These are phyloP conservation scores for Xenoacremonium recifei DNA, from an alignment of 2,329 filamentous ascomycete species.

Conservation along the genomic window DNA sequence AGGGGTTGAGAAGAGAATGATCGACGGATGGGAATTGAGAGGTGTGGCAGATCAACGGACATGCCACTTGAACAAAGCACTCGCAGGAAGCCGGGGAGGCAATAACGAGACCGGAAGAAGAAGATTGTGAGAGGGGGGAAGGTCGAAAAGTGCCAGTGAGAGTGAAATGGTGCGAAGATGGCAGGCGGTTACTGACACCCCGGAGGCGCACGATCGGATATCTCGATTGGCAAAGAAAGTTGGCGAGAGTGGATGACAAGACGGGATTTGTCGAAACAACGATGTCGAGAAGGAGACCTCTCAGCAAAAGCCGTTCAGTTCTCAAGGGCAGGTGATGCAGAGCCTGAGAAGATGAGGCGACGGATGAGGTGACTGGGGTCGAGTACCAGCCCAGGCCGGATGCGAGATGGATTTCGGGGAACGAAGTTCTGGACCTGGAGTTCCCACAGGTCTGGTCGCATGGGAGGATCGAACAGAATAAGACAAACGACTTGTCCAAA, in stretches of 20 bases:
- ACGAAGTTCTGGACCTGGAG: conserved; percentile 23
- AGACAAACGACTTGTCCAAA: too few relatives aligned
- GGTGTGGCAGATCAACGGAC: conserved; percentile 12
- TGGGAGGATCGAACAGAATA: conserved; percentile 11
- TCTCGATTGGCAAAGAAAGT: conserved; percentile 21
- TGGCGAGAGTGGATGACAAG: conserved; percentile 13
- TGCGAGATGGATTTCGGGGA: conserved; percentile 14
- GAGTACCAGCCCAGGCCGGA: conserved; percentile 13
- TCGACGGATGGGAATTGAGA: conserved; percentile 9
- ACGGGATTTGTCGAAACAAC: conserved; percentile 18
- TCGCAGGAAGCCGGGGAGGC: conserved; percentile 10
- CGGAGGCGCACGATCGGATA: conserved; percentile 20
- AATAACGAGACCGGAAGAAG: too few relatives aligned
- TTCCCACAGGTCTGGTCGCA: conserved; percentile 17
- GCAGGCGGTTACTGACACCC: conserved; percentile 16
- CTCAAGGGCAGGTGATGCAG: conserved; percentile 21
- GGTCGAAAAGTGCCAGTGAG: conserved; percentile 11
- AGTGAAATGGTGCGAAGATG: not conserved
- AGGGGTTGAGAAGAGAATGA: conserved; percentile 10
- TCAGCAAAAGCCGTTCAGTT: conserved; percentile 11
- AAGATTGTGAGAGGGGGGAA: conserved; percentile 10
- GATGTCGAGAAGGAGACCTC: conserved; percentile 7
- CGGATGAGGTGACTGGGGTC: conserved; percentile 22
- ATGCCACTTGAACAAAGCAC: conserved; percentile 15
- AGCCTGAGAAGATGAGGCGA: conserved; percentile 22